Evolutionary conservation across 352 stramenopile genomes (phyloP).

Genomic region (Globisporangium iwayamae): DNA sequence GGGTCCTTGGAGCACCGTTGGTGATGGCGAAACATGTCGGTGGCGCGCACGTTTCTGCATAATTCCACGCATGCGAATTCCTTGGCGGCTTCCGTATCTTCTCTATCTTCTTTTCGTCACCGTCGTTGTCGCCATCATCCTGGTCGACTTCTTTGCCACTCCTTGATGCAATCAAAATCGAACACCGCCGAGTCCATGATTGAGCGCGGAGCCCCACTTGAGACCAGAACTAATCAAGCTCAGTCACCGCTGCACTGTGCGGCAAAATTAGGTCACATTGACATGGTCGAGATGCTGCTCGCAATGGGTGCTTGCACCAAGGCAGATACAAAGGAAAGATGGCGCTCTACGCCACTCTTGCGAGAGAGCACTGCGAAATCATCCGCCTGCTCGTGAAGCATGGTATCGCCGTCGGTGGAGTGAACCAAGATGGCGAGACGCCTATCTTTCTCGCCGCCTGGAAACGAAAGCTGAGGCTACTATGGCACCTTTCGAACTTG

Average conservation of each 20-base stretch:
- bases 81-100: not conserved
- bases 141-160: not conserved
- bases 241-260: not conserved
- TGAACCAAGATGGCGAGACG: not conserved
- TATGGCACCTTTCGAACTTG: not conserved
- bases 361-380: not conserved
- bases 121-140: not conserved
- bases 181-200: not conserved
- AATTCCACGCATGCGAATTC: not conserved
- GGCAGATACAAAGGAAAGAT: not conserved
- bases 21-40: not conserved
- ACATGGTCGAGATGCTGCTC: not conserved
- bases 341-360: not conserved
- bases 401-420: not conserved
- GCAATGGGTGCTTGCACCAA: not conserved
- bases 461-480: not conserved
- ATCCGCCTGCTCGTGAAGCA: not conserved
- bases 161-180: not conserved
- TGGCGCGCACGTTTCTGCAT: not conserved
- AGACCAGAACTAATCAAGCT: not conserved
- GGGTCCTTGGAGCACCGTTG: not conserved
- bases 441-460: not conserved
- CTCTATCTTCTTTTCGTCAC: not conserved
- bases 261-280: not conserved
- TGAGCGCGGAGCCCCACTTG: not conserved